phyloP scores from a whole-genome alignment of 495 filamentous ascomycete species.

The Xylaria longipes region DNA sequence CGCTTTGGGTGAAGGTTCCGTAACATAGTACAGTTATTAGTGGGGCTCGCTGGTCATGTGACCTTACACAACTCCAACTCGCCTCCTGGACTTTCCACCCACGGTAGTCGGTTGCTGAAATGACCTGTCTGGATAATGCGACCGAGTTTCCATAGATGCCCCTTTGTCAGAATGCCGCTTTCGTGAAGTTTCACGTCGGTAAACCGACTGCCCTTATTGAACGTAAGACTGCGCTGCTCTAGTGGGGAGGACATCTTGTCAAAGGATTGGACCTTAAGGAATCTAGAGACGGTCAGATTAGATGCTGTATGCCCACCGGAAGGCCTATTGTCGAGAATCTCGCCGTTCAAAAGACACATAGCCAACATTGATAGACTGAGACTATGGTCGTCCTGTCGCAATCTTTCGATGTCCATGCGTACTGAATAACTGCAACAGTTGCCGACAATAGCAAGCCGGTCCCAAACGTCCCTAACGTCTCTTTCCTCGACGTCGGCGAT shows the following conservation, averaged over 20 bases:
- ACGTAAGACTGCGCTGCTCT: neutral
- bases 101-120: neutral
- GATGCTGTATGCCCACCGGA: neutral
- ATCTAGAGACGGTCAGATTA: neutral
- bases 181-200: neutral
- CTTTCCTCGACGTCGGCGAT: slow-evolving; percentile 30
- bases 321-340: slow-evolving; percentile 28
- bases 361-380: slow-evolving; percentile 37
- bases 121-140: neutral
- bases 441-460: slow-evolving; percentile 39
- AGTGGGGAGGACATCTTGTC: neutral
- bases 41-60: too few species aligned
- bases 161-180: neutral
- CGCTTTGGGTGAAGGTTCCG: too few species aligned
- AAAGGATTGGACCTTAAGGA: neutral
- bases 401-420: slow-evolving; percentile 26
- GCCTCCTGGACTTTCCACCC: neutral
- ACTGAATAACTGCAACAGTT: slow-evolving; percentile 40
- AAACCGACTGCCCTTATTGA: slow-evolving; percentile 15
- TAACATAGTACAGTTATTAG: too few species aligned
- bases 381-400: slow-evolving; percentile 24
- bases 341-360: slow-evolving; percentile 38
- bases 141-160: slow-evolving; percentile 11
- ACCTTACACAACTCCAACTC: neutral
- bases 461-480: slow-evolving; percentile 30